phyloP scores from a whole-genome alignment of 805 yeast genomes.

The Nakazawaea wyomingensis region DNA sequence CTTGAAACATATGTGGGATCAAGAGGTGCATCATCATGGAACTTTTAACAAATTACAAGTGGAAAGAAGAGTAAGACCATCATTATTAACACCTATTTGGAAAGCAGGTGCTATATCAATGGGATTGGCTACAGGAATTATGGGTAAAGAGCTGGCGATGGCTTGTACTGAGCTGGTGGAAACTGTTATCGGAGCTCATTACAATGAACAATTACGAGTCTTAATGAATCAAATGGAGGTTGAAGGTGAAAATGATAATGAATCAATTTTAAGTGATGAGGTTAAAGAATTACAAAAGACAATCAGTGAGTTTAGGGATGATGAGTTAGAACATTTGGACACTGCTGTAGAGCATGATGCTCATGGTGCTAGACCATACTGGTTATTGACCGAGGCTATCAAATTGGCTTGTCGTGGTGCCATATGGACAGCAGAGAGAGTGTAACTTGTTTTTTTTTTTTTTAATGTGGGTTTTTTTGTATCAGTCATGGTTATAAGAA shows the following conservation, averaged over 20 bases:
- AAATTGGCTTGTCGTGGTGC: slow-evolving; percentile 83
- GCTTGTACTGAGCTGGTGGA: slow-evolving; percentile 99
- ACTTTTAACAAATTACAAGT: slow-evolving; percentile 78
- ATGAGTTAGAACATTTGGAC: slow-evolving; percentile 90
- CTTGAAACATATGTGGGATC: slow-evolving; percentile 96
- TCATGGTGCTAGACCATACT: slow-evolving; percentile 87
- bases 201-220: slow-evolving; percentile 81
- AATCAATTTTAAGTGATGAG: slow-evolving; percentile 41
- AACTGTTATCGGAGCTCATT: slow-evolving; percentile 95
- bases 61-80: slow-evolving; percentile 81
- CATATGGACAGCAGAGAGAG: slow-evolving; percentile 83
- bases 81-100: slow-evolving; percentile 90
- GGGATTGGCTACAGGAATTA: slow-evolving; percentile 81
- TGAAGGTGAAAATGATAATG: slow-evolving; percentile 24
- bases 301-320: slow-evolving; percentile 80
- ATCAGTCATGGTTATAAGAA: too few relatives aligned
- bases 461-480: too few relatives aligned
- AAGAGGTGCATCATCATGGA: slow-evolving; percentile 84
- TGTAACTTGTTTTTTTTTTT: slow-evolving; percentile 38
- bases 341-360: slow-evolving; percentile 93
- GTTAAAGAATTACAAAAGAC: slow-evolving; percentile 50
- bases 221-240: slow-evolving; percentile 62
- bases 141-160: slow-evolving; percentile 97
- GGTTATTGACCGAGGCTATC: slow-evolving; percentile 81
- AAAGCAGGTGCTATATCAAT: slow-evolving; percentile 81